Base-by-base conservation (phyloP, 2,329 filamentous ascomycete genomes). In the Trichophyton benhamiae region DNA sequence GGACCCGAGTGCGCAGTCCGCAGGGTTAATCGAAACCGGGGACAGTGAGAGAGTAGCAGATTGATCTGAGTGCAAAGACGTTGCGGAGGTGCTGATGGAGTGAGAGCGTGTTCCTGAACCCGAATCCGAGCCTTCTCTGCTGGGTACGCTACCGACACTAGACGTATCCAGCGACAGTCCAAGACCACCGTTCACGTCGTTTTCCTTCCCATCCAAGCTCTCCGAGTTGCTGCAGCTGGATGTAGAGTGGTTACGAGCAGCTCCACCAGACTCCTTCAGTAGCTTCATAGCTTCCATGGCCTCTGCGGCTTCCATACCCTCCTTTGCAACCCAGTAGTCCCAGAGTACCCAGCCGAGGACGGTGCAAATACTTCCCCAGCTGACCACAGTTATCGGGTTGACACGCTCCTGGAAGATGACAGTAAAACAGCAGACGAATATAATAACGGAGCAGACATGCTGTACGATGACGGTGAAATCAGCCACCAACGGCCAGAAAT, bases 401-500 rank as follows among this genome's bases (percentile, higher is more conserved):
- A 96, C 84, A 44, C 90, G 84, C 67, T 91, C 86, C 67, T 92
- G 85, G 67, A 88, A 88, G 64, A 99, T 99, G 60, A 86, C 90
- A 15, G 91, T 86, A 71, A 99, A 99, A 74, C 89, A 95, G 66
- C 92, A 91, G 64, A 95, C 83, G 71, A 97, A 99, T 61, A 99
- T 92, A 60, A 88, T 88, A 63, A 97, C 91, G 6, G 90, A 95
- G 73, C 90, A 95, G 57, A 97, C 88, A 73, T 99, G 94, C 74
- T 99, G 94, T 17, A 97, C 88, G 67, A 99, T 96, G 63, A 97
- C 90, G 2, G 92, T 96, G 13, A 89, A 92, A 73, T 97, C 92
- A 62, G 90, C 89, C 58, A 97, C 91, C 38, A 99, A 81, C 7
- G 91, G 90, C 92, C 94, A 99, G 75, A 99, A 99, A 70, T 97